These are phyloP conservation scores for Aspergillus melleus DNA, from an alignment of 2,329 filamentous ascomycete genomes.

Conservation along the genomic window DNA sequence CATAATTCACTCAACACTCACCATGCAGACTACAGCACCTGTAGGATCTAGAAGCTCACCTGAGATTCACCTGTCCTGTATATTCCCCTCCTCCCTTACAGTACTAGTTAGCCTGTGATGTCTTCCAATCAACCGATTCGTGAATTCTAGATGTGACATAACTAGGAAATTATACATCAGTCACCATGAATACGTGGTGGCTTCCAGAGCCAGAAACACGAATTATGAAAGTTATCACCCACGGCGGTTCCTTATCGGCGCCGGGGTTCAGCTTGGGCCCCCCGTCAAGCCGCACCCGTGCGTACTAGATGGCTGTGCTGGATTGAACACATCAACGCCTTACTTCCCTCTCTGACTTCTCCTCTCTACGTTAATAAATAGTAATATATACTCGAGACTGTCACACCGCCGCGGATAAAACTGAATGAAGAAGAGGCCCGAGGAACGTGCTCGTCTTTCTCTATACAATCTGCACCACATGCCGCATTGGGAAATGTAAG, in stretches of 20 bases:
- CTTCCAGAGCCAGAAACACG: not conserved
- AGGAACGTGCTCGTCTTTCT: too few relatives aligned
- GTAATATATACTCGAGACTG: too few relatives aligned
- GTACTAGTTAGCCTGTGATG: too few relatives aligned
- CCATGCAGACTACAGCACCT: too few relatives aligned
- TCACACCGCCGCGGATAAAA: not conserved
- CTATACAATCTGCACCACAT: too few relatives aligned
- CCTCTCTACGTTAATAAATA: not conserved
- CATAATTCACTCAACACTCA: too few relatives aligned
- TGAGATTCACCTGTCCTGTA: too few relatives aligned
- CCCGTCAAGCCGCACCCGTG: not conserved
- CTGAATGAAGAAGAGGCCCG: not conserved
- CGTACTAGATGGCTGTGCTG: not conserved
- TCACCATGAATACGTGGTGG: not conserved
- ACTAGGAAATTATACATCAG: not conserved
- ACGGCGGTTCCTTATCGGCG: not conserved
- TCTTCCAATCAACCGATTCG: not conserved
- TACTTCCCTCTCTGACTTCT: not conserved
- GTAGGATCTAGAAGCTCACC: too few relatives aligned
- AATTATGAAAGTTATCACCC: not conserved
- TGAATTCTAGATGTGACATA: not conserved
- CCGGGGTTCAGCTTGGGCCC: not conserved
- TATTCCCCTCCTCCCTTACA: too few relatives aligned
- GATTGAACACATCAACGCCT: not conserved
- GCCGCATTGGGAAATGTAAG: not conserved